Evolutionary conservation across 768 basidiomycete species (phyloP).

Genomic region (Podaxis sp.): DNA sequence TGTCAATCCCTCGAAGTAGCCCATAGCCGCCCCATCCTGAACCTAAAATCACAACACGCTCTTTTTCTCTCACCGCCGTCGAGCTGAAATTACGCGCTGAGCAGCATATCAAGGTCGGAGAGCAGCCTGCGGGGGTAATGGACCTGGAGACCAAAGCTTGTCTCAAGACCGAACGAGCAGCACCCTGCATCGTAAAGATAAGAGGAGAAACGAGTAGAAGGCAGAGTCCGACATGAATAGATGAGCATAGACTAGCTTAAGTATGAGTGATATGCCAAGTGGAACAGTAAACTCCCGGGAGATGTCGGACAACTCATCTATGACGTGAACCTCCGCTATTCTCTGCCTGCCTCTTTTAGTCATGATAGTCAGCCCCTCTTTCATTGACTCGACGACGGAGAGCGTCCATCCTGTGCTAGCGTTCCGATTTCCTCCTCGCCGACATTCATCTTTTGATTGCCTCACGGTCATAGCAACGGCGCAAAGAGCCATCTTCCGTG

Average conservation of each 20-base stretch:
- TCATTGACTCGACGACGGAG: not conserved
- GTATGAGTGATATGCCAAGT: not conserved
- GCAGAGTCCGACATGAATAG: not conserved
- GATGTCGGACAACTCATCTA: conserved; percentile 7
- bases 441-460: not conserved
- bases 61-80: conserved; percentile 33
- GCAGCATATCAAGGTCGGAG: not conserved
- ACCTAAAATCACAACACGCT: conserved; percentile 65
- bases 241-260: not conserved
- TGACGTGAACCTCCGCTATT: conserved; percentile 1
- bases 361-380: not conserved
- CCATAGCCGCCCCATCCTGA: conserved; percentile 83
- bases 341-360: not conserved
- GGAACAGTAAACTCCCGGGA: not conserved
- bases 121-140: not conserved
- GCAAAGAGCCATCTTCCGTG: too few species aligned
- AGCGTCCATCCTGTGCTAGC: not conserved
- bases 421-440: not conserved
- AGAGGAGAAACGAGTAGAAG: not conserved
- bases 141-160: not conserved
- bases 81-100: conserved; percentile 37
- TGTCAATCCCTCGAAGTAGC: conserved; percentile 64
- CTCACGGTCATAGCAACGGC: not conserved
- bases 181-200: not conserved
- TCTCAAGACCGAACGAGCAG: not conserved